Evolutionary conservation across 257 asterid species (phyloP), one percentile per base, ranked within the genome.

Genomic region (Salvia splendens): DNA sequence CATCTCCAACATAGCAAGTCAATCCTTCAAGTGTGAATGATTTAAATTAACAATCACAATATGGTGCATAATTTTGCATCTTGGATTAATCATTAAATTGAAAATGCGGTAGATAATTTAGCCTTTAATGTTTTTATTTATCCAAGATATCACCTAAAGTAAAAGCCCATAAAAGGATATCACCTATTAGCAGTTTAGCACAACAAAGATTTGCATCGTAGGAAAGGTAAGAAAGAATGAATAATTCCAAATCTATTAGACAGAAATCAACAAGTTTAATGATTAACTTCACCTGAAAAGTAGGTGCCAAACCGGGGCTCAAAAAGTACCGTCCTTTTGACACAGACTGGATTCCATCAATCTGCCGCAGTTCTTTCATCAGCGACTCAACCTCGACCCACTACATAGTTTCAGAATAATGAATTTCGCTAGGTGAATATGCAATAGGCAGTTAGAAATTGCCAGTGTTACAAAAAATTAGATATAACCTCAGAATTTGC

Each of bases 251-350:
- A 17, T 7, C 15, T 8, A 11, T 10, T 4, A 3, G 45, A 56
- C 6, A 6, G 7, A 16, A 45, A 54, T 16, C 33, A 38, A 30
- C 28, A 3, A 11, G 2, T 33, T 51, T 20, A 52, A 20, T n/a
- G 15, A 73, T 69, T 61, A 58, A 46, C 38, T 35, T 69, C 74
- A 89, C 98, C 97, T 93, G 96, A 84, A 93, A 93, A 3, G 97
- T 88, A 51, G 98, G 98, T 40, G 95, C 94, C 87, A 90, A 81
- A 77, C 97, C 98, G 30, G 97, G 97, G 77, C 98, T 93, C 85
- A 88, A 53, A 71, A 88, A 93, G 72, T 85, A 86, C 11, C 94
- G 78, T 30, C 97, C 97, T 84, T 84, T 93, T 6, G 89, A 85
- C 62, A 88, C 98, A 4, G 92, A 88, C 69, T 84, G 84, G 76